Conservation (phyloP, 192 early-diverging fungal species). For the Coemansia sp. region DNA sequence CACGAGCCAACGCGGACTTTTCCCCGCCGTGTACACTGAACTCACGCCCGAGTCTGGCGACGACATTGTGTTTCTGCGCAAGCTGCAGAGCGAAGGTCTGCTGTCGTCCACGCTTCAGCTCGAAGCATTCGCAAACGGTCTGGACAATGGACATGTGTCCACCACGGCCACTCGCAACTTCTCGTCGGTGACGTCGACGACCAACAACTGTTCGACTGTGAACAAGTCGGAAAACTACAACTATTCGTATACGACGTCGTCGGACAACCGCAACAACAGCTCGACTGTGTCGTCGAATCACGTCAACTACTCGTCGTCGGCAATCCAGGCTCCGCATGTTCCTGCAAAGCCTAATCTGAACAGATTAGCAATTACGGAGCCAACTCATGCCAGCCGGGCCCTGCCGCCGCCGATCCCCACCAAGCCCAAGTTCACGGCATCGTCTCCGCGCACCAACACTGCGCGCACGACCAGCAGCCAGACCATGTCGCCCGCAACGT, state of each 20-base stretch:
- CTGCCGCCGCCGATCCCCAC: constrained; percentile 6
- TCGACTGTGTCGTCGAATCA: neutral
- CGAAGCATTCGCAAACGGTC: constrained; percentile 17
- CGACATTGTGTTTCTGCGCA: constrained; percentile 25
- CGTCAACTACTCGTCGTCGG: neutral
- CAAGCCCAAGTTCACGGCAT: neutral
- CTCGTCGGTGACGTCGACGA: neutral
- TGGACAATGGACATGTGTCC: constrained; percentile 5
- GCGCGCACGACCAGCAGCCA: constrained; percentile 2
- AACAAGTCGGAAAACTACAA: neutral
- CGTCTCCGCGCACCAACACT: constrained; percentile 11
- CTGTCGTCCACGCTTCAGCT: constrained; percentile 34
- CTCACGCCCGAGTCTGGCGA: constrained; percentile 38
- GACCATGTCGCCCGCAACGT: constrained; percentile 2
- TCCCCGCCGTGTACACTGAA: constrained; percentile 45
- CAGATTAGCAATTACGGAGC: neutral
- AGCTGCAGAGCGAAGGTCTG: constrained; percentile 19
- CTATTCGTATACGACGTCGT: neutral
- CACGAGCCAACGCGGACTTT: constrained; percentile 36
- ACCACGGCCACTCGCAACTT: neutral
- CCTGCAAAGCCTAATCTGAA: neutral
- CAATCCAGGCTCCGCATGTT: neutral
- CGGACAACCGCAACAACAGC: neutral
- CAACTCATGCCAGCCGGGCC: neutral
- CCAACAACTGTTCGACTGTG: neutral